A percentile compares a stretch with the other conserved stretches of the same genome.
These are phyloP conservation scores for Stromatinia cepivora DNA, from an alignment of 2,329 filamentous ascomycete species.

Conservation along the genomic window DNA sequence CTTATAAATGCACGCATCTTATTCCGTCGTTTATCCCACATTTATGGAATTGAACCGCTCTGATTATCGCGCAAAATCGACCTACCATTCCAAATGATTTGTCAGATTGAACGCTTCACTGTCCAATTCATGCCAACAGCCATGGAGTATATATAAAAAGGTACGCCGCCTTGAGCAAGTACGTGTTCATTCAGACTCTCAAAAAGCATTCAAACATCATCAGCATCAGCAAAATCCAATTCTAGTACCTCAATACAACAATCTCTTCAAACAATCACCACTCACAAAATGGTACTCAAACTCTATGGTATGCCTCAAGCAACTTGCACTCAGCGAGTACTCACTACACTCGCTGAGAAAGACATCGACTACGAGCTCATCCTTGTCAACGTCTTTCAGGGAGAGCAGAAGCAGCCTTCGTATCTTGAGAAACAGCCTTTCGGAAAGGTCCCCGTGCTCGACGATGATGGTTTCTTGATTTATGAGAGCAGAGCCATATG, in stretches of 20 bases:
- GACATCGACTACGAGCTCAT: constrained; percentile 37
- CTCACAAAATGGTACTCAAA: constrained; percentile 39
- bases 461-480: constrained; percentile 41
- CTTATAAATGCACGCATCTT: no score
- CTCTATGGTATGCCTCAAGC: constrained; percentile 38
- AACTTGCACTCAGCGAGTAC: constrained; percentile 38
- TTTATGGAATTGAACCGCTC: neutral
- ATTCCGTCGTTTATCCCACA: neutral
- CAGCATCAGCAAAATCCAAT: neutral
- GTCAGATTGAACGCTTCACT: neutral
- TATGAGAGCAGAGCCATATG: constrained; percentile 39
- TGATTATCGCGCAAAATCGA: neutral
- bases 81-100: neutral
- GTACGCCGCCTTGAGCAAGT: neutral
- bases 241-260: neutral
- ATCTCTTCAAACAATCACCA: neutral
- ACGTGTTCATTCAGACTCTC: neutral
- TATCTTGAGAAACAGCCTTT: constrained; percentile 40
- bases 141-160: neutral
- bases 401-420: constrained; percentile 36
- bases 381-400: constrained; percentile 32
- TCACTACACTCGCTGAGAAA: constrained; percentile 39
- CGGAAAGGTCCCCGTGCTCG: constrained; percentile 42
- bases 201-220: constrained; percentile 7
- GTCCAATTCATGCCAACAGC: neutral